Percentiles rank a stretch among this genome's conserved stretches.
Evolutionary conservation across 2,329 filamentous ascomycete genomes (phyloP).

Genomic region (Hirsutella thompsonii): DNA sequence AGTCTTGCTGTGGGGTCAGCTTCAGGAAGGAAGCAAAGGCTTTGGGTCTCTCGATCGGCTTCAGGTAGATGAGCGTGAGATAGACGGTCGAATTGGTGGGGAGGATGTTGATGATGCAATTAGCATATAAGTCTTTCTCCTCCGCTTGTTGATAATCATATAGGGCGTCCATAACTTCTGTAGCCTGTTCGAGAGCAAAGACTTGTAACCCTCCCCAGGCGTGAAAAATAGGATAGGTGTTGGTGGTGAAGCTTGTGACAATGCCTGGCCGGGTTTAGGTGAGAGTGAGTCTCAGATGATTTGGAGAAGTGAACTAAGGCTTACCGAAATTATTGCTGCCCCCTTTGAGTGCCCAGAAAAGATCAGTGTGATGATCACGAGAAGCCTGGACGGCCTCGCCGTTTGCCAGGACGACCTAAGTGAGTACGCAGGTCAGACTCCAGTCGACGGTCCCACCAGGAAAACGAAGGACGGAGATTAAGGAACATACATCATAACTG

Average conservation of each 20-base stretch:
- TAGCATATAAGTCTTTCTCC: background rate
- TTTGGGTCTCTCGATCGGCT: background rate
- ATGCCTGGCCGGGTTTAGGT: background rate
- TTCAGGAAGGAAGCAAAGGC: background rate
- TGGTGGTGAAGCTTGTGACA: background rate
- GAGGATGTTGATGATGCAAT: background rate
- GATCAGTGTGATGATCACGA: background rate
- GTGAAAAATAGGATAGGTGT: background rate
- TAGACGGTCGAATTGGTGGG: background rate
- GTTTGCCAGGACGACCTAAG: background rate
- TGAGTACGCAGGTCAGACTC: background rate
- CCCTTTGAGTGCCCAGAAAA: background rate
- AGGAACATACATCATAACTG: background rate
- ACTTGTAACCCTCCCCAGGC: background rate
- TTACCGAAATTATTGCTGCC: background rate
- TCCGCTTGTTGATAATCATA: background rate
- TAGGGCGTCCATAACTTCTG: background rate
- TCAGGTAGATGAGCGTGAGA: background rate
- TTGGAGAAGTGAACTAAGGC: background rate
- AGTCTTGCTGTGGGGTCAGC: background rate
- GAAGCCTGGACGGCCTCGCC: background rate
- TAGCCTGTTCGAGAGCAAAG: background rate
- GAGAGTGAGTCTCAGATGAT: background rate
- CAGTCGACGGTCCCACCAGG: no score
- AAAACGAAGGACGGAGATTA: background rate